Base-by-base conservation (phyloP, 768 basidiomycete genomes). In the Russula emetica region DNA sequence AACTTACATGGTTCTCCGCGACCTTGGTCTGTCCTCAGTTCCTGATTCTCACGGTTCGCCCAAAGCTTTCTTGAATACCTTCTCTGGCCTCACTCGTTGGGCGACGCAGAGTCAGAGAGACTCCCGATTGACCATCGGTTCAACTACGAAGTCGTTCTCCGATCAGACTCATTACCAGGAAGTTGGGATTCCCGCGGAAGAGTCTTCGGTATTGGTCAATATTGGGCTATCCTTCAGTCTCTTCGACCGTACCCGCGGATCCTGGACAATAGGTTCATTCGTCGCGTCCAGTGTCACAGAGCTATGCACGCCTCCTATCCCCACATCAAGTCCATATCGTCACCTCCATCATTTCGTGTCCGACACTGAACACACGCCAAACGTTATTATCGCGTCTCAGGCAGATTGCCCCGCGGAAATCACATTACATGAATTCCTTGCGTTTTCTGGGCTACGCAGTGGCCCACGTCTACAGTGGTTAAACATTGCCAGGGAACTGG, bases 391-490 rank as follows among this genome's bases (percentile, higher is more conserved):
- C 30, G 77, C 77, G 30, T 69, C 72, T 22, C 82, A 83, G 67
- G 67, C 64, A 0, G 69, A 72, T 14, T 82, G 81, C 60, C 78
- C 77, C 8, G 45, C 49, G 22, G 71, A 76, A 5, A 70, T 84
- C 28, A 75, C 66, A 13, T 63, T 81, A 1, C 80, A 84, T 32
- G 82, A 84, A 62, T 79, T 74, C 32, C 72, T 78, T 13, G 73
- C 78, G 0, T 84, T 82, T 51, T 77, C 76, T n/a, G 71, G 74
- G 54, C 62, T 84, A 32, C 78, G 83, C 9, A 75, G 77, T 47
- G 82, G 82, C 0, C 62, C 72, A 1, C 69, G 64, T 7, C 26
- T 84, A 1, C 82, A 83, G 57, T 83, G 81, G 82, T 71, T 77
- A 52, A 83, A 83, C 60, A 76, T 84, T 49, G 63, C 76, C 16